Base-by-base conservation (phyloP, 441 rosid species). In the Syzygium syzygioides region DNA sequence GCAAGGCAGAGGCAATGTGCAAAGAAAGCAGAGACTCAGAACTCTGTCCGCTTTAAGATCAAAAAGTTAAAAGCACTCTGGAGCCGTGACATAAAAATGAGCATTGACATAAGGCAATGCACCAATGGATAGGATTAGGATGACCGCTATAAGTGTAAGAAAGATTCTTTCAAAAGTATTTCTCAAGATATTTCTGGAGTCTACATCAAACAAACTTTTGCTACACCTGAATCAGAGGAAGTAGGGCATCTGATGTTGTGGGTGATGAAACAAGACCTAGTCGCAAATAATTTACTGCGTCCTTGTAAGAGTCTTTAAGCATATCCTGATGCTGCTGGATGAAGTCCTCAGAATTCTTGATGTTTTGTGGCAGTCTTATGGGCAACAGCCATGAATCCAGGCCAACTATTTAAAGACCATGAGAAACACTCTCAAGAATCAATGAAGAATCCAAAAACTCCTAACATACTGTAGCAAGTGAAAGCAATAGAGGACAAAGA, bases 381-480 rank as follows among this genome's bases (percentile, higher is more conserved):
- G 99, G 99, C 90, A 96, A 90, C 91, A 97, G 92, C 98, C 98
- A 96, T 85, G 98, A 91, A 88, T 93, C 96, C 92, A 94, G 89
- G 90, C 92, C 91, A 85, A n/a, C 85, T 93, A 97, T 96, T 87
- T 79, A 87, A 86, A 88, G 88, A 50, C 89, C 28, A 92, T 26
- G 62, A 85, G 60, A 90, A 84, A 89, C 34, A 25, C 85, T 89
- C 89, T 76, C 83, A 76, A 76, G 52, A 76, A 76, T 76, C 52
- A 76, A 41, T 76, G 83, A 76, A 76, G 28, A 76, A 76, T 76
- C 83, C 83, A 76, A 76, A 68, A 76, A 41, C 52, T 76, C 28
- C 48, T 3, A 76, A 71, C 23, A 76, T 50, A 41, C n/a, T 12
- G 83, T 76, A 76, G 83, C 83, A 76, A 76, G n/a, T 41, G 83